A percentile compares a stretch with the other conserved stretches of the same genome.
Conservation (phyloP, 2,329 filamentous ascomycete genomes). For the Penicillium sp. region DNA sequence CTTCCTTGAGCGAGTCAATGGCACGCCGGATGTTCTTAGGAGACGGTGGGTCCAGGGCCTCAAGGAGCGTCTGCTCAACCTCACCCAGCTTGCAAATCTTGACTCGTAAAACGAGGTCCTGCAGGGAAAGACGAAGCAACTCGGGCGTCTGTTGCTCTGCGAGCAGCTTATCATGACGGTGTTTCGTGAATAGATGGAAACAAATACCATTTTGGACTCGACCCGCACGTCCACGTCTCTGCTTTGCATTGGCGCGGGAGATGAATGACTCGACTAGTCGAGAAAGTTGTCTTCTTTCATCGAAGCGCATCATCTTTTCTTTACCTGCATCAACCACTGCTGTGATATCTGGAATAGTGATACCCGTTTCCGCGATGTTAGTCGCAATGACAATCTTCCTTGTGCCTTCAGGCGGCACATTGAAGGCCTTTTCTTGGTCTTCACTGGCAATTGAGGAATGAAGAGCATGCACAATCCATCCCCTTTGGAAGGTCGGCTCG, state of each 20-base stretch:
- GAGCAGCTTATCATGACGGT: slow-evolving; percentile 80
- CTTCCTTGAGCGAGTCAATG: slow-evolving; percentile 89
- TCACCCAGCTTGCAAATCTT: slow-evolving; percentile 96
- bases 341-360: slow-evolving; percentile 96
- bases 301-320: slow-evolving; percentile 93
- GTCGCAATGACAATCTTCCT: slow-evolving; percentile 95
- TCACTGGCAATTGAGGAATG: slow-evolving; percentile 95
- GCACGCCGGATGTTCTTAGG: slow-evolving; percentile 90
- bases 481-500: slow-evolving; percentile 69
- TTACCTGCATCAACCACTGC: slow-evolving; percentile 96
- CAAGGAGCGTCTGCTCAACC: slow-evolving; percentile 83
- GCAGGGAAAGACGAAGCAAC: slow-evolving; percentile 88
- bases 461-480: slow-evolving; percentile 84
- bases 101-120: slow-evolving; percentile 91
- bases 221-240: slow-evolving; percentile 87
- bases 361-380: slow-evolving; percentile 97
- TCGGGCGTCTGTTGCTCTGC: slow-evolving; percentile 93
- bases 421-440: slow-evolving; percentile 91
- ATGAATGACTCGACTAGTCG: slow-evolving; percentile 92
- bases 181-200: slow-evolving; percentile 91
- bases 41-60: slow-evolving; percentile 86
- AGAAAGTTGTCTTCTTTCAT: slow-evolving; percentile 88
- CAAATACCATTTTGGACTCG: slow-evolving; percentile 93
- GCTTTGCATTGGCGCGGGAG: slow-evolving; percentile 91
- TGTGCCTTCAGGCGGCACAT: slow-evolving; percentile 74